These are phyloP conservation scores for Colletotrichum coccodes DNA, from an alignment of 2,329 filamentous ascomycete species.

Conservation along the genomic window DNA sequence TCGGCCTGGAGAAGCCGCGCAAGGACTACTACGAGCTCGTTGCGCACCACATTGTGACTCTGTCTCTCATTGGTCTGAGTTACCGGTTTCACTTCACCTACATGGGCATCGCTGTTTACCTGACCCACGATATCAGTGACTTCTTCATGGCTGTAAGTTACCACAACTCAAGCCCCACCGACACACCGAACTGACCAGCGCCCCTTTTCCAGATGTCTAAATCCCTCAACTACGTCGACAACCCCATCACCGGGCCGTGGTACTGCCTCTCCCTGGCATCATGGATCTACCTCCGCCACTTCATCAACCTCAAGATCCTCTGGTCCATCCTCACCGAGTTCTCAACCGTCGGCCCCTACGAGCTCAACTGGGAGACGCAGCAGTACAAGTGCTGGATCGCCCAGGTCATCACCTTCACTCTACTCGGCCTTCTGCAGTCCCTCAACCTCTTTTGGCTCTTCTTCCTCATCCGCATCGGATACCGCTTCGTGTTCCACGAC, in stretches of 20 bases:
- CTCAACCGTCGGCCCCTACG: conserved; percentile 65
- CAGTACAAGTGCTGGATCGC: conserved; percentile 69
- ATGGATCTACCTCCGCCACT: conserved; percentile 80
- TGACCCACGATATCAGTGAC: conserved; percentile 80
- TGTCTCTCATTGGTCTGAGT: conserved; percentile 73
- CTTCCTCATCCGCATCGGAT: conserved; percentile 65
- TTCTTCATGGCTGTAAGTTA: conserved; percentile 78
- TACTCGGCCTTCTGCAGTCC: conserved; percentile 63
- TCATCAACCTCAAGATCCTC: conserved; percentile 70
- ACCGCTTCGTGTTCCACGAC: conserved; percentile 59
- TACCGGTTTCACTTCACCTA: conserved; percentile 83
- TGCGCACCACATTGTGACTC: conserved; percentile 76
- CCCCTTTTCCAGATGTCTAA: conserved; percentile 67
- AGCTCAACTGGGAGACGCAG: conserved; percentile 67
- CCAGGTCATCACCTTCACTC: conserved; percentile 61
- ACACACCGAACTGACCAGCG: background rate
- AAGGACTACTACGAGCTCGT: conserved; percentile 83
- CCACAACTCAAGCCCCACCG: too few species aligned
- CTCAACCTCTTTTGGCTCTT: conserved; percentile 72
- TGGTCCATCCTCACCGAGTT: conserved; percentile 68
- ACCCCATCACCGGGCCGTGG: conserved; percentile 69
- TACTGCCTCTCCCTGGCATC: conserved; percentile 72
- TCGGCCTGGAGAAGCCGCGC: conserved; percentile 76
- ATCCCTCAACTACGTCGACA: conserved; percentile 76
- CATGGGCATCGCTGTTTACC: conserved; percentile 78